Evolutionary conservation across 148 eudicot genomes (phyloP).

Genomic region (Spergularia bocconei): DNA sequence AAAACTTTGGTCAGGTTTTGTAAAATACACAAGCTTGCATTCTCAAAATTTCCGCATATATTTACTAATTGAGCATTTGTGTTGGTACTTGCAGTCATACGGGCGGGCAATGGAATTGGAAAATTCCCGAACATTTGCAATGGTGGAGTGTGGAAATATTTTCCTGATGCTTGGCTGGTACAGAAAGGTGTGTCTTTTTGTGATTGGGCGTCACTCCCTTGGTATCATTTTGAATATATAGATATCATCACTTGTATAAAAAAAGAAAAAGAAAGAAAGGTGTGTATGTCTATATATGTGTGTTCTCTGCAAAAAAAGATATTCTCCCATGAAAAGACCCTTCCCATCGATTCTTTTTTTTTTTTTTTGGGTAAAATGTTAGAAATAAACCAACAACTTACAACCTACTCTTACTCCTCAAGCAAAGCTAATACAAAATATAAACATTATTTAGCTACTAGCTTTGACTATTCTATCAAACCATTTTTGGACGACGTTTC

Average conservation of each 20-base stretch:
- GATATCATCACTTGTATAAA: no score
- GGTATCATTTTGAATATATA: no score
- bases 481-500: no score
- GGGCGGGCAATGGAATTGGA: conserved; percentile 92
- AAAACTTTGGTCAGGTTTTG: not conserved
- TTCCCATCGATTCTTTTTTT: no score
- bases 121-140: conserved; percentile 66
- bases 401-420: no score
- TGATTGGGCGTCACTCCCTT: no score
- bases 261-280: no score
- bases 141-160: conserved; percentile 93
- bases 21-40: not conserved
- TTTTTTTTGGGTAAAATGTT: no score
- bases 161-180: conserved; percentile 82
- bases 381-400: no score
- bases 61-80: conserved; percentile 5
- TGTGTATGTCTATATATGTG: not conserved
- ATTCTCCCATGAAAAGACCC: not conserved
- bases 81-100: conserved; percentile 57
- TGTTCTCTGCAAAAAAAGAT: not conserved
- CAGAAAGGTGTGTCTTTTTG: conserved; percentile 54
- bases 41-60: not conserved
- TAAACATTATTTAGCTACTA: no score
- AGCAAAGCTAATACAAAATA: no score
- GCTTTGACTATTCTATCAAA: no score